phyloP scores from a whole-genome alignment of 768 basidiomycete genomes.

The Tylopilus vinaceipallidus region DNA sequence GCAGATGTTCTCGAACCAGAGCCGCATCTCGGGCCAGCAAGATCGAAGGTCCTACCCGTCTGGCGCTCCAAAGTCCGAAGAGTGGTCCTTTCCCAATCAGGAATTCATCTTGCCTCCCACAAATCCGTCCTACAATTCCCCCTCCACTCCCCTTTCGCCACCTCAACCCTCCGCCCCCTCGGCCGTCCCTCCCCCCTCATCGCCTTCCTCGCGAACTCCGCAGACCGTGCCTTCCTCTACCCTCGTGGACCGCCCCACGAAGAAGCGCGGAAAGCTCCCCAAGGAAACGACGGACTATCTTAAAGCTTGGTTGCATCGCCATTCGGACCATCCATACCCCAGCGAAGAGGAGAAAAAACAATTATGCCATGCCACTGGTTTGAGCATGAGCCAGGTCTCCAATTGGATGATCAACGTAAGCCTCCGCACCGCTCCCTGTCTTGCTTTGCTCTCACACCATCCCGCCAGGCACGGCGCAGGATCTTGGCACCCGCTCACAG shows the following conservation, averaged over 20 bases:
- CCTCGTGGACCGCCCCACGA: slow-evolving; percentile 72
- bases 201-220: slow-evolving; percentile 49
- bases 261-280: slow-evolving; percentile 84
- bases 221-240: slow-evolving; percentile 50
- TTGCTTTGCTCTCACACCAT: slow-evolving; percentile 13
- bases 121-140: slow-evolving; percentile 25
- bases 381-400: slow-evolving; percentile 87
- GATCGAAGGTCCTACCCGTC: slow-evolving; percentile 53
- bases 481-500: slow-evolving; percentile 82
- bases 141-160: slow-evolving; percentile 41
- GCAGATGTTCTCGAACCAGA: slow-evolving; percentile 63
- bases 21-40: slow-evolving; percentile 70
- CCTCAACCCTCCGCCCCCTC: slow-evolving; percentile 33
- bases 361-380: slow-evolving; percentile 78
- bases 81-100: slow-evolving; percentile 66
- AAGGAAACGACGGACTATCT: slow-evolving; percentile 89
- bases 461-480: slow-evolving; percentile 67
- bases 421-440: slow-evolving; percentile 23
- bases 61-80: slow-evolving; percentile 57
- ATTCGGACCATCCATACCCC: slow-evolving; percentile 87
- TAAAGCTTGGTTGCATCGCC: slow-evolving; percentile 85
- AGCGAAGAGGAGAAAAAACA: slow-evolving; percentile 91
- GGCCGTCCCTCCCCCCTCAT: slow-evolving; percentile 41
- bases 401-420: slow-evolving; percentile 92
- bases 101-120: slow-evolving; percentile 49